Base-by-base conservation (phyloP, 148 eudicot species). In the Gaultheria prostrata region DNA sequence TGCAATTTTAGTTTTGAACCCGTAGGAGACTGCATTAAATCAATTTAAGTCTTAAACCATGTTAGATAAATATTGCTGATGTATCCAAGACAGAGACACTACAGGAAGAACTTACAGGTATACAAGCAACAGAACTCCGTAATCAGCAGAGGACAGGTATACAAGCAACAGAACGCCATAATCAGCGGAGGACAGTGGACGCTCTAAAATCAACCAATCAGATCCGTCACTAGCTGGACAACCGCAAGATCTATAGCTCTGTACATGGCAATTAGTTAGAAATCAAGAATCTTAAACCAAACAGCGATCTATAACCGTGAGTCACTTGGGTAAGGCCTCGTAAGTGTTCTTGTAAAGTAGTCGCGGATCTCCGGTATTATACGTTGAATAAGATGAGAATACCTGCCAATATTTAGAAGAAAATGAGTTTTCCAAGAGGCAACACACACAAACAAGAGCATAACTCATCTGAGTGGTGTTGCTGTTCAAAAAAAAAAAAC, bases 281-380 rank as follows among this genome's bases (percentile, higher is more conserved):
- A 86, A 82, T 56, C 69, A 61, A 83, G 28, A 77, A 76, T 50
- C 67, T 33, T 4, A 6, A 30, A 67, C 18, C 65, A 59, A 10
- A 50, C 57, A 53, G 73, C 88, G 61, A 11, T 50, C 89, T 91
- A 90, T 63, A 86, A 87, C 86, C 83, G 85, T 83, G 69, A 26
- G 80, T 85, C 87, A 43, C 65, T 88, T 33, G 83, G 71, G 54
- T 71, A 82, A 15, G 90, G 89, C 81, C 85, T 92, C 5, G 85
- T 84, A 30, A 96, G 94, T 46, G 84, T 84, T 85, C 88, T 86
- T 24, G 83, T 84, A 72, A 94, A 93, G 88, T 92, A 93, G 65
- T 79, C 90, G 26, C 87, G 92, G 48, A 91, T 93, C 86, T 94
- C 98, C 17, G 98, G 98, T 77, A 92, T 73, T 33, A 94, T 91